These are phyloP conservation scores for Sporisorium graminicola DNA, from an alignment of 1,284 basidiomycete genomes.

Conservation along the genomic window DNA sequence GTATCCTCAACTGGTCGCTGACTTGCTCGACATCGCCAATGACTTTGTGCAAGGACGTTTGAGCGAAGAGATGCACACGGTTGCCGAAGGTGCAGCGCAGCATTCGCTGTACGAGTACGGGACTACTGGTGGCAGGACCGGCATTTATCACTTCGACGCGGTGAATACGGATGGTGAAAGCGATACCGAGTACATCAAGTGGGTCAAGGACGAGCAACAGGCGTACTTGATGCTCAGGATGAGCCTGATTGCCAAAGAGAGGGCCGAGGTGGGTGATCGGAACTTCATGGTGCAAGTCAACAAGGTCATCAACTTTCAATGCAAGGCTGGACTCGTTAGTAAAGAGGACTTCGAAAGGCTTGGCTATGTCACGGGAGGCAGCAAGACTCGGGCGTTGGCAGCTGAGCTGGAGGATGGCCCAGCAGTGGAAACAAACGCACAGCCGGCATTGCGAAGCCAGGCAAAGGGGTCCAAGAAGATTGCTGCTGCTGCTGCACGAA, in stretches of 20 bases:
- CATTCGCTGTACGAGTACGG: slow-evolving; percentile 7
- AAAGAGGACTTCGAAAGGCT: neutral
- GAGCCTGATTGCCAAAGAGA: slow-evolving; percentile 1
- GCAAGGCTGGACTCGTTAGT: neutral
- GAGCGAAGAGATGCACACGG: slow-evolving; percentile 15
- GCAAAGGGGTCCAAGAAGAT: neutral
- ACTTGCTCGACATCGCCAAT: slow-evolving; percentile 15
- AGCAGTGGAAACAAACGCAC: too few relatives aligned
- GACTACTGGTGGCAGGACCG: neutral
- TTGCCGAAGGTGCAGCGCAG: slow-evolving; percentile 5
- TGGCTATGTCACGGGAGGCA: neutral
- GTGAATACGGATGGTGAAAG: neutral
- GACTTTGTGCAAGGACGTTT: slow-evolving; percentile 7
- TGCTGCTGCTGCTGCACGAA: neutral
- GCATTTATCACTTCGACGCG: neutral
- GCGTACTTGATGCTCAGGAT: slow-evolving; percentile 5
- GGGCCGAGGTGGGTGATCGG: neutral
- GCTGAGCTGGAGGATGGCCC: neutral
- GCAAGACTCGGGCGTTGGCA: neutral
- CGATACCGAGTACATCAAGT: slow-evolving; percentile 4
- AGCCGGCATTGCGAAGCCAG: too few relatives aligned
- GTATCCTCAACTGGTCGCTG: slow-evolving; percentile 11
- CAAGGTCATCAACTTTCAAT: neutral
- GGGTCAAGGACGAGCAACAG: slow-evolving; percentile 10
- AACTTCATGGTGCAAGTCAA: neutral